Base-by-base conservation (phyloP, 805 yeast species). In the Schwanniomyces occidentalis region DNA sequence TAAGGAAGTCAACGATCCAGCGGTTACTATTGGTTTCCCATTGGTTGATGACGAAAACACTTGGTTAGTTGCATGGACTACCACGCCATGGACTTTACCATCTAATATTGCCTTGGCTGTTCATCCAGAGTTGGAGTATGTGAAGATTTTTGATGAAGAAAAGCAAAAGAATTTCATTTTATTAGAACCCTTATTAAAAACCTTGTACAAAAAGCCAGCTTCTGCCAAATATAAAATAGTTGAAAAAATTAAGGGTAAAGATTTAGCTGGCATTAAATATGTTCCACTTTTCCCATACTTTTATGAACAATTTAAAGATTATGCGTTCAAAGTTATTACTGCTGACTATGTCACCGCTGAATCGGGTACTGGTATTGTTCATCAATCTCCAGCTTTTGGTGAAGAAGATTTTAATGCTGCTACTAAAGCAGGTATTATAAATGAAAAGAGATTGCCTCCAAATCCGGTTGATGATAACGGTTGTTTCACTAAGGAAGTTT, bases 31-130 rank as follows among this genome's bases (percentile, higher is more conserved):
- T 49, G 95, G 88, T 17, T 95, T 93, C 75, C 85, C 86, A 44
- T 70, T 86, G 37, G 68, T 75, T 20, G 85, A 79, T 43, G 95
- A 90, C 54, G 89, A 87, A 45, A 79, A 84, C 53, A 86, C 95
- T 35, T 71, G 76, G 46, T 71, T 93, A 47, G 90, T 93, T 24
- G 98, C 98, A 7, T 93, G 99, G 99, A 93, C 99, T 28, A 93
- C 99, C 41, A 93, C 99, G 16, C 99, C 99, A 34, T 93, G 99
- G 99, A 95, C 99, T 32, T 73, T 93, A 57, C 99, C 99, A 26
- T 85, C 96, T 18, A 91, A 93, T 63, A 67, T 93, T 59, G 91
- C 90, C 9, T 75, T 93, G 43, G 90, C 95, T 56, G 98, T 93
- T 28, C 78, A 93, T 69, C 95, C 96, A 35, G 77, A 80, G 8